phyloP scores from a whole-genome alignment of 805 yeast genomes.

The Priceomyces haplophilus region DNA sequence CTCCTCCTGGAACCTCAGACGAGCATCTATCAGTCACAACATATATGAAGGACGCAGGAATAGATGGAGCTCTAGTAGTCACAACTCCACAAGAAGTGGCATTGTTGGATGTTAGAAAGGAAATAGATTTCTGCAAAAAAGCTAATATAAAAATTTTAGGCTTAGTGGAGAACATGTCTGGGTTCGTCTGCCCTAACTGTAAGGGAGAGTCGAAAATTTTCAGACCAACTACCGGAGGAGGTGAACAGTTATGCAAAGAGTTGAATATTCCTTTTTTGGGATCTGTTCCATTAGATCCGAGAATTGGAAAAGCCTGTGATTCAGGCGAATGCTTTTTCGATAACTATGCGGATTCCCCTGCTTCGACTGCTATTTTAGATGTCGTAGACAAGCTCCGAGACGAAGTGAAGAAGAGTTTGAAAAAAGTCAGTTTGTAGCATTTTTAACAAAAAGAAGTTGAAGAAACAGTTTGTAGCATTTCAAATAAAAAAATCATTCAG shows the following conservation, averaged over 20 bases:
- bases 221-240: constrained; percentile 97
- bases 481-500: background rate
- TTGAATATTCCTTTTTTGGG: constrained; percentile 78
- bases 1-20: constrained; percentile 98
- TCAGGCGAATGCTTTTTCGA: constrained; percentile 82
- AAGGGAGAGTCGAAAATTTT: constrained; percentile 86
- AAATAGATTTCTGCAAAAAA: constrained; percentile 89
- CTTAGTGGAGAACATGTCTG: constrained; percentile 95
- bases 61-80: constrained; percentile 92
- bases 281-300: constrained; percentile 91
- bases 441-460: too few species aligned
- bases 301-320: constrained; percentile 89
- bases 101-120: constrained; percentile 89
- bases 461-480: background rate
- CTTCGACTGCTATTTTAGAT: constrained; percentile 77
- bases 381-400: constrained; percentile 75
- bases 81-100: constrained; percentile 99
- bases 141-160: constrained; percentile 87
- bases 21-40: constrained; percentile 91
- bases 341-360: constrained; percentile 86
- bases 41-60: constrained; percentile 82
- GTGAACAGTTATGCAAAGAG: constrained; percentile 77
- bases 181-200: constrained; percentile 95
- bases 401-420: constrained; percentile 37
- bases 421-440: constrained; percentile 14